phyloP scores from a whole-genome alignment of 495 filamentous ascomycete species.

The Trichoderma orchidacearum region DNA sequence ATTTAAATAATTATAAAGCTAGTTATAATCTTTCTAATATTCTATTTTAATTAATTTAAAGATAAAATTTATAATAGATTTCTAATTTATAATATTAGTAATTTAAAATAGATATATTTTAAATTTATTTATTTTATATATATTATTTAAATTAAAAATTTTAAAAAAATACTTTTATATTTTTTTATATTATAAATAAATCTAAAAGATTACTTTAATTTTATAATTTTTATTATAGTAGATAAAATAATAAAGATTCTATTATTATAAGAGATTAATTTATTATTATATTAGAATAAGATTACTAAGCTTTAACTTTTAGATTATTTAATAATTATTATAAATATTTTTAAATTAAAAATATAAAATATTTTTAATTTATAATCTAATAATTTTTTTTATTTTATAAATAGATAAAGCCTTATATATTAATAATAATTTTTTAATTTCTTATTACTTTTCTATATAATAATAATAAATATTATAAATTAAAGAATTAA shows the following conservation, averaged over 20 bases:
- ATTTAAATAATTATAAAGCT: neutral
- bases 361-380: neutral
- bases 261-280: neutral
- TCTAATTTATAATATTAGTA: too few species aligned
- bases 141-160: constrained; percentile 1
- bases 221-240: neutral
- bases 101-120: too few species aligned
- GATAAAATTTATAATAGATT: too few species aligned
- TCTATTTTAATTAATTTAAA: constrained; percentile 1
- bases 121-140: too few species aligned
- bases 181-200: neutral
- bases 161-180: neutral
- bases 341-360: neutral
- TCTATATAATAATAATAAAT: neutral
- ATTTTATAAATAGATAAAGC: neutral
- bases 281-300: neutral
- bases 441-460: neutral
- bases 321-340: neutral
- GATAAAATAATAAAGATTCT: neutral
- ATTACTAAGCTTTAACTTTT: neutral
- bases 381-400: neutral
- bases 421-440: neutral
- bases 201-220: neutral
- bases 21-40: neutral
- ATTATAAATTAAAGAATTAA: neutral